These are phyloP conservation scores for Adansonia madagascariensis DNA, from an alignment of 441 rosid genomes.

Conservation along the genomic window DNA sequence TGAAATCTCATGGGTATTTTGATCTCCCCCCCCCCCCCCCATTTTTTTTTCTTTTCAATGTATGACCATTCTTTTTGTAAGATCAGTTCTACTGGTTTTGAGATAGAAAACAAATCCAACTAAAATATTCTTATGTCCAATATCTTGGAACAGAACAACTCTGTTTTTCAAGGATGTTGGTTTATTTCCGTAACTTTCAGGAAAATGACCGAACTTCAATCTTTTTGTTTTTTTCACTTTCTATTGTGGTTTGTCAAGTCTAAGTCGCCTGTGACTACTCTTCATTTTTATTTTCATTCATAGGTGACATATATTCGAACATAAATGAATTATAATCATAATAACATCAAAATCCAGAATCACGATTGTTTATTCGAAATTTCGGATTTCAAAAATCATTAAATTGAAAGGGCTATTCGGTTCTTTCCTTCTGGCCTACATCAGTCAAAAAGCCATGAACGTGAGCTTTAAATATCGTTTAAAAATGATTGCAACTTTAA, in stretches of 20 bases:
- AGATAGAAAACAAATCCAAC: slow-evolving; percentile 13
- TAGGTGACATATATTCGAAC: too few species aligned
- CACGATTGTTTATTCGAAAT: neutral
- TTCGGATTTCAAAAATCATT: neutral
- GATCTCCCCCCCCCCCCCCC: too few species aligned
- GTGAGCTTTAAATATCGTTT: slow-evolving; percentile 12
- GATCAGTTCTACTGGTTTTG: slow-evolving; percentile 26
- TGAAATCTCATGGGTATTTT: slow-evolving; percentile 23
- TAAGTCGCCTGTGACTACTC: neutral
- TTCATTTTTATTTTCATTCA: too few species aligned
- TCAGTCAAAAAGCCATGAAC: slow-evolving; percentile 19
- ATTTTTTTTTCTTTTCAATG: neutral
- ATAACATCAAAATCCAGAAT: too few species aligned
- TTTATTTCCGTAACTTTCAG: neutral
- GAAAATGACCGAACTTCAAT: neutral
- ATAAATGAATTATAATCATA: too few species aligned
- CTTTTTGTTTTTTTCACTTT: neutral
- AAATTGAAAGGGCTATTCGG: neutral
- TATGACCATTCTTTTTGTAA: slow-evolving; percentile 47
- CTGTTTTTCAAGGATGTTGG: slow-evolving; percentile 26
- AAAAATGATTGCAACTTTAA: slow-evolving; percentile 19
- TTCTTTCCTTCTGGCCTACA: neutral
- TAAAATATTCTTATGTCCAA: slow-evolving; percentile 10
- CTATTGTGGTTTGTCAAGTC: neutral
- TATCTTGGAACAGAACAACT: slow-evolving; percentile 22